Base-by-base conservation (phyloP, 148 eudicot species). In the Gaultheria prostrata region DNA sequence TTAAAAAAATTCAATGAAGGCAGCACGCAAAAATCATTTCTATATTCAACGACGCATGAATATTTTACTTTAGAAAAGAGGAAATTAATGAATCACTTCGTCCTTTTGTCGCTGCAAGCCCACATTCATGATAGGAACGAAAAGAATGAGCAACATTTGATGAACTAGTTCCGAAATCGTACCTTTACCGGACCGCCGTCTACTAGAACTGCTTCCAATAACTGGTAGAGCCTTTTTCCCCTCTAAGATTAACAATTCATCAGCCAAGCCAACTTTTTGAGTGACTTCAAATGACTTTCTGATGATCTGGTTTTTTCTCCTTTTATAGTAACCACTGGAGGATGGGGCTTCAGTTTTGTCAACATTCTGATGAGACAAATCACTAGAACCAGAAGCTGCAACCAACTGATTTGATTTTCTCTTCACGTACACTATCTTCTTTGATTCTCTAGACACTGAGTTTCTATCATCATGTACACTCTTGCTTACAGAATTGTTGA, bases 381-480 rank as follows among this genome's bases (percentile, higher is more conserved):
- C 89, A n/a, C 90, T 82, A 86, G 92, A 45, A 73, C 86, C 85
- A 51, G 93, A 85, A 84, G 97, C 86, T 49, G 95, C 98, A 89
- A 94, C 90, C 90, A 94, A 88, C 83, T 96, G 99, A 90, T 96
- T 86, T 43, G 93, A 92, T 88, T 91, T 93, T 83, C 86, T 90
- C 90, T 93, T 96, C 69, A 94, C 84, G 85, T 94, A 96, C 46
- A 84, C 70, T 76, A 96, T 82, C 86, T 81, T 89, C 78, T 87
- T 87, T 50, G 75, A 77, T 11, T 57, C 71, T 6, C 78, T 77
- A 61, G 91, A 76, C 28, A 74, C 82, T 11, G 84, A 76, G 85
- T 80, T 89, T 86, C 86, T 92, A 79, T 92, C 92, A 83, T 85
- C 92, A 56, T 76, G 74, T 48, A 82, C 33, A 84, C 86, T 88